Evolutionary conservation across 164 flowering plant genomes (phyloP), one percentile per base, ranked within the genome.

Genomic region (Stephania japonica): DNA sequence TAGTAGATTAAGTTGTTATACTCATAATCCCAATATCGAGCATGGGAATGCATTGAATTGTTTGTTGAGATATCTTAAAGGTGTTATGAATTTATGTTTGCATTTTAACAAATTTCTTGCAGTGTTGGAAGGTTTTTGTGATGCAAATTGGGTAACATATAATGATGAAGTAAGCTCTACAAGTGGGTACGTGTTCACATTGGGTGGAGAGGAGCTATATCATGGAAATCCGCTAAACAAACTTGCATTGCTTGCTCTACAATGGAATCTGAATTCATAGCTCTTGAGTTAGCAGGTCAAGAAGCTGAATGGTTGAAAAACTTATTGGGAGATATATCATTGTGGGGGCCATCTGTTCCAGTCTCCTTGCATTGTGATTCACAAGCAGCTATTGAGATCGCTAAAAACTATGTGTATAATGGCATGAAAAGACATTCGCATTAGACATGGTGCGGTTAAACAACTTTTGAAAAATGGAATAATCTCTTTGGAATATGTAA

Each of bases 261-360:
- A 13, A 66, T 66, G 68, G 43, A 66, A 38, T 66, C 68, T 26
- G 43, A 66, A 18, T 66, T 66, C n/a, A 27, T 66, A 4, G 68
- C 43, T 27, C 16, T 66, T 10, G 68, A 66, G 1, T 14, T 25
- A 26, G 43, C 32, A 10, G 32, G 9, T 6, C 42, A 66, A 18
- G 68, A 66, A 27, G 68, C 43, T 0, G 68, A 66, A 32, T 66
- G 43, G 16, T 10, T 27, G 7, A 66, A n/a, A 32, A 12, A 66
- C 19, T 66, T 66, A 1, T 19, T 66, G 1, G 21, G 1, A 11
- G 68, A 66, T 13, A 27, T 66, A 1, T 19, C 43, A 7, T 27
- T 66, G 68, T 65, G 67, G 67, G 56, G 56, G 56, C n/a, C n/a
- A n/a, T 49, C 56, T 1, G 56, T 16, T 1, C 16, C 5, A 5